Conservation (phyloP, 768 basidiomycete species). For the Lenzites betulinus region DNA sequence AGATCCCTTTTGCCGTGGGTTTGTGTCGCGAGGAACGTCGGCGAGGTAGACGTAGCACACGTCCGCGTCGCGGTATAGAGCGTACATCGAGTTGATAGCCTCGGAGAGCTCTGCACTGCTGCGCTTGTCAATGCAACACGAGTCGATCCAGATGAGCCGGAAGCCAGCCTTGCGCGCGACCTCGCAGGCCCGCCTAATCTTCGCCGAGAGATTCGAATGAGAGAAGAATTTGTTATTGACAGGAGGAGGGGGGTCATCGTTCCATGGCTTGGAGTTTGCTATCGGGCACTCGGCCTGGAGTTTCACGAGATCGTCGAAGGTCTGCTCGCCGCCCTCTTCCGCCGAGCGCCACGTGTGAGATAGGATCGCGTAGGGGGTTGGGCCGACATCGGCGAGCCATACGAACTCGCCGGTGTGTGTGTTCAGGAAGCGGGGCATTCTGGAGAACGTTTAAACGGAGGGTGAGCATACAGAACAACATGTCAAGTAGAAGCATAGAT, state of each 20-base stretch:
- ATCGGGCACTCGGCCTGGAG: background rate
- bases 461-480: too few relatives aligned
- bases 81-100: background rate
- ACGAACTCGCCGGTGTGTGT: background rate
- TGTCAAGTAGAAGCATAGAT: too few relatives aligned
- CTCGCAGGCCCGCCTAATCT: background rate
- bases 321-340: background rate
- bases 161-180: background rate
- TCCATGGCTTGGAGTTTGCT: background rate
- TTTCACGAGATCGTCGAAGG: background rate
- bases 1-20: background rate
- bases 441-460: too few relatives aligned
- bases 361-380: background rate
- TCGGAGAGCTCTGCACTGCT: background rate
- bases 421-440: background rate
- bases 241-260: background rate
- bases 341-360: background rate
- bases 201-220: background rate
- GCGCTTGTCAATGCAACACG: background rate
- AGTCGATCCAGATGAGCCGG: background rate
- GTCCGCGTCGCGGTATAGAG: background rate
- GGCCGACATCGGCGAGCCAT: background rate
- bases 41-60: background rate
- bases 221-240: background rate
- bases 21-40: background rate